These are phyloP conservation scores for Mycosphaerella sp. DNA, from an alignment of 2,329 filamentous ascomycete genomes.

Conservation along the genomic window DNA sequence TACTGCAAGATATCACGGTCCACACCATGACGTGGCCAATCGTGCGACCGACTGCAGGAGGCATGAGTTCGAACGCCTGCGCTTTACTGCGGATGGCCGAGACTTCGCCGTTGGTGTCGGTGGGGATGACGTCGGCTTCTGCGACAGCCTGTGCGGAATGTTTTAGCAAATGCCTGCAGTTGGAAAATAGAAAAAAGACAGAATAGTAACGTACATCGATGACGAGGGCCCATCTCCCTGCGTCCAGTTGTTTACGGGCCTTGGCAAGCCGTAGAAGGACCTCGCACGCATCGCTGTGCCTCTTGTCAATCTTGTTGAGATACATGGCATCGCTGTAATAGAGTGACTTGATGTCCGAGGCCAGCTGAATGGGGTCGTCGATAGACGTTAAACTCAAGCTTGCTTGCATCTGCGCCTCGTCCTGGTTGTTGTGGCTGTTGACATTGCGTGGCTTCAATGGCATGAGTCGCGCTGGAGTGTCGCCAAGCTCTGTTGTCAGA, in stretches of 20 bases:
- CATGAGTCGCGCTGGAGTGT: slow-evolving; percentile 69
- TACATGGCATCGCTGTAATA: slow-evolving; percentile 58
- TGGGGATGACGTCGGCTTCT: slow-evolving; percentile 68
- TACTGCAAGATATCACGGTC: slow-evolving; percentile 80
- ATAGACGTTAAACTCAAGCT: slow-evolving; percentile 62
- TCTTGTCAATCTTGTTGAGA: slow-evolving; percentile 52
- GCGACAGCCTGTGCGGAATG: slow-evolving; percentile 8
- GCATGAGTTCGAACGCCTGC: slow-evolving; percentile 69
- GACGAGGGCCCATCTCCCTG: slow-evolving; percentile 53
- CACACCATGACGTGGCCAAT: slow-evolving; percentile 89
- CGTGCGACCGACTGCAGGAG: slow-evolving; percentile 77
- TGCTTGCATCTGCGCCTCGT: slow-evolving; percentile 39
- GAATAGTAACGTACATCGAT: slow-evolving; percentile 53
- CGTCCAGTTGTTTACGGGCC: slow-evolving; percentile 54
- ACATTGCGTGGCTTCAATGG: slow-evolving; percentile 65
- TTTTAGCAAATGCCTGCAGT: not conserved
- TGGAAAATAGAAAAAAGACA: too few relatives aligned
- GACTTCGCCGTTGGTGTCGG: slow-evolving; percentile 68
- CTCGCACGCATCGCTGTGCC: slow-evolving; percentile 53
- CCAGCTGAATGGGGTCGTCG: slow-evolving; percentile 59
- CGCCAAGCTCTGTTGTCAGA: slow-evolving; percentile 76
- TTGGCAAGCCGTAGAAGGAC: slow-evolving; percentile 56
- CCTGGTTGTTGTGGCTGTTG: slow-evolving; percentile 29
- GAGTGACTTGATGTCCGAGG: slow-evolving; percentile 55
- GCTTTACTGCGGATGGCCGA: slow-evolving; percentile 72